A percentile compares a stretch with the other conserved stretches of the same genome.
Evolutionary conservation across 345 rosid species (phyloP).

Genomic region (Brassica rapa): DNA sequence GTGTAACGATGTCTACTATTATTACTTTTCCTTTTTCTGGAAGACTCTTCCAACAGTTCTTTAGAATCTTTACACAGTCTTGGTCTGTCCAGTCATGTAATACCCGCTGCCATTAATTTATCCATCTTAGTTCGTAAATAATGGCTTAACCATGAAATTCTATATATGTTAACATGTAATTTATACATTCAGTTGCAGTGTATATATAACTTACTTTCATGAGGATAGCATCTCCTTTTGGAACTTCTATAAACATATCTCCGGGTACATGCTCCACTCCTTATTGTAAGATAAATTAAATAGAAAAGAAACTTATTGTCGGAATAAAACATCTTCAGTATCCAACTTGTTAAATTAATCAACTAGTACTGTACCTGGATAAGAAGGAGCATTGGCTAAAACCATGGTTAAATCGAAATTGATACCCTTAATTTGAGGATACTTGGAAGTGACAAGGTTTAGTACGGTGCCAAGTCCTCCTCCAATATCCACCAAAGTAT

Average conservation of each 20-base stretch:
- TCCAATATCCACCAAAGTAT: not conserved
- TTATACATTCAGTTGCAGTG: no score
- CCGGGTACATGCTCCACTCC: not conserved
- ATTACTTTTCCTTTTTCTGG: constrained; percentile 19
- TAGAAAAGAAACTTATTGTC: not conserved
- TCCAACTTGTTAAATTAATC: not conserved
- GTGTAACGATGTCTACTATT: constrained; percentile 6
- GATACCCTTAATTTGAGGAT: not conserved
- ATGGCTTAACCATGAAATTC: no score
- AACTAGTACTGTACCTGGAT: not conserved
- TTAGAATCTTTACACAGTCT: constrained; percentile 1
- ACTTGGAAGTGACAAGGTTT: not conserved
- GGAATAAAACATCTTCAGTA: not conserved
- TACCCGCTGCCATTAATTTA: not conserved
- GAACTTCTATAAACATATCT: not conserved
- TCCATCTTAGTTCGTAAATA: not conserved
- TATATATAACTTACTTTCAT: not conserved
- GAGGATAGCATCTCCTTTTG: not conserved
- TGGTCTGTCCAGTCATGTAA: constrained; percentile 20
- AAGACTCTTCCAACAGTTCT: constrained; percentile 14
- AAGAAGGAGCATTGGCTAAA: not conserved
- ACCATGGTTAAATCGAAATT: not conserved
- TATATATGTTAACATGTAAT: no score
- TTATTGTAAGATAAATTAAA: no score
- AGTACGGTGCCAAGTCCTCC: not conserved